Conservation (phyloP, 768 basidiomycete genomes). For the Candolleomyces eurysporus region DNA sequence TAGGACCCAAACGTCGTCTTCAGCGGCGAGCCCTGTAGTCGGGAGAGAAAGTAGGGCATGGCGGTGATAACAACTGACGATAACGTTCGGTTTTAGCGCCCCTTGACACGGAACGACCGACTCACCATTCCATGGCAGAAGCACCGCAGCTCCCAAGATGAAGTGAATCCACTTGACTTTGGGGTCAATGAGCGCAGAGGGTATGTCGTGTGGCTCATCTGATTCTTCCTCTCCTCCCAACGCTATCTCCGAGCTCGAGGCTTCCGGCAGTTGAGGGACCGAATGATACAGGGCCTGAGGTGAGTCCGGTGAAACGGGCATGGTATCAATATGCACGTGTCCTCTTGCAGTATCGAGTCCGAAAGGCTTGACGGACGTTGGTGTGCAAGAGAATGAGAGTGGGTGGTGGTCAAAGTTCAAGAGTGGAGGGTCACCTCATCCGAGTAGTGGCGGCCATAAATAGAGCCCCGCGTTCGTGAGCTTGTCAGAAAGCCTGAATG, state of each 20-base stretch:
- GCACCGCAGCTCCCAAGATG: constrained; percentile 71
- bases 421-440: neutral
- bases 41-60: constrained; percentile 74
- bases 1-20: constrained; percentile 63
- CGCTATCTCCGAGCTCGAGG: constrained; percentile 7
- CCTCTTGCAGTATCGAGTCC: neutral
- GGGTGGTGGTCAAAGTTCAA: too few species aligned
- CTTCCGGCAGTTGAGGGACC: constrained; percentile 14
- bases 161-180: constrained; percentile 66
- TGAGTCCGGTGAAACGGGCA: constrained; percentile 2
- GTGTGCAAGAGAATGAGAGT: neutral
- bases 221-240: constrained; percentile 7
- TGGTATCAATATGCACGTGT: neutral
- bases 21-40: constrained; percentile 59
- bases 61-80: constrained; percentile 84
- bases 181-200: constrained; percentile 28
- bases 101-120: constrained; percentile 1
- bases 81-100: neutral
- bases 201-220: constrained; percentile 7
- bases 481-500: neutral
- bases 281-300: constrained; percentile 20
- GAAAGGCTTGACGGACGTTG: neutral
- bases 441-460: neutral
- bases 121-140: constrained; percentile 91
- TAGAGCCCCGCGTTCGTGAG: neutral